phyloP scores from a whole-genome alignment of 345 rosid species.

The Iberis pinnata region DNA sequence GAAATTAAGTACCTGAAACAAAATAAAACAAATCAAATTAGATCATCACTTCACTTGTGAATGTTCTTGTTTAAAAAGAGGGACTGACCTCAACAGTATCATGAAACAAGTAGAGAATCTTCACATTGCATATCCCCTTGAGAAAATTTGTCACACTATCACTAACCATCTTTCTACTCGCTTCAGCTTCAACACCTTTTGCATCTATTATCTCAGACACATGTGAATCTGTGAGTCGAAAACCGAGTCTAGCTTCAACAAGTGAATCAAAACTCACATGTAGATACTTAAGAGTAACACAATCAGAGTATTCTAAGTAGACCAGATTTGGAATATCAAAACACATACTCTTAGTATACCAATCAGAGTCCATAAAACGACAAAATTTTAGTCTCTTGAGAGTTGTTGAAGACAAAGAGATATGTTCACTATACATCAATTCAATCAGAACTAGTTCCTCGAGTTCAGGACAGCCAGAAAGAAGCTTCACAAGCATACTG shows the following conservation, averaged over 20 bases:
- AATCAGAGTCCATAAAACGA: not conserved
- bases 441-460: not conserved
- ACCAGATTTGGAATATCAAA: slow-evolving; percentile 14
- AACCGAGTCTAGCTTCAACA: slow-evolving; percentile 14
- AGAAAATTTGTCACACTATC: not conserved
- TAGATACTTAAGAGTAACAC: not conserved
- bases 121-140: not conserved
- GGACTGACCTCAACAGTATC: not conserved
- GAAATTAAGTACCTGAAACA: not conserved
- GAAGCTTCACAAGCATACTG: not conserved
- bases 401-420: not conserved
- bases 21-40: no score
- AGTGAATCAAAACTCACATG: slow-evolving; percentile 6
- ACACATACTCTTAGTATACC: not conserved
- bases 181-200: not conserved
- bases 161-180: not conserved
- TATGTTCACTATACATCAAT: not conserved
- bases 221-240: slow-evolving; percentile 3
- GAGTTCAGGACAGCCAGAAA: not conserved
- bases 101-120: slow-evolving; percentile 4
- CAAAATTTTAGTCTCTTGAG: not conserved
- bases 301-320: slow-evolving; percentile 4
- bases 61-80: not conserved
- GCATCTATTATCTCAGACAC: not conserved
- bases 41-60: no score